These are phyloP conservation scores for Fraxinus sp. DNA, from an alignment of 305 asterid species.

Conservation along the genomic window DNA sequence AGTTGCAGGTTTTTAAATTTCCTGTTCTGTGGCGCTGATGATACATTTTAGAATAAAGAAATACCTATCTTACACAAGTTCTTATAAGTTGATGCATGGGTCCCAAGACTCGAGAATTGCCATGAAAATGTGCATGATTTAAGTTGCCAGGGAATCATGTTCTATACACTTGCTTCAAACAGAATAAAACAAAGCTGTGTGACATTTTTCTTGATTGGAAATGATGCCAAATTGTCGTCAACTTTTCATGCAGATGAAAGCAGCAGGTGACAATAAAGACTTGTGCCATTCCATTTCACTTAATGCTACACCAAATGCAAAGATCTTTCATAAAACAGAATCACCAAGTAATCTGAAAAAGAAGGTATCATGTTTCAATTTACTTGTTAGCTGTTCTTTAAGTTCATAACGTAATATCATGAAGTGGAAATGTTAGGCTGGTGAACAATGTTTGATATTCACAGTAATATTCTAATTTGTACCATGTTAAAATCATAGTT, in stretches of 20 bases:
- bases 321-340: conserved; percentile 28
- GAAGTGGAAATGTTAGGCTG: background rate
- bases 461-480: background rate
- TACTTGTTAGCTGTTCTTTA: background rate
- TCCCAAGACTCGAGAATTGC: background rate
- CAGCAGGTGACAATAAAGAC: conserved; percentile 35
- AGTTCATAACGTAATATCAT: background rate
- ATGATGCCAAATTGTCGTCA: background rate
- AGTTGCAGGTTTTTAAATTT: conserved; percentile 46
- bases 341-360: conserved; percentile 32
- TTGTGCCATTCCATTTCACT: conserved; percentile 23
- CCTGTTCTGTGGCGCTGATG: conserved; percentile 3
- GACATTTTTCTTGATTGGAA: conserved; percentile 12
- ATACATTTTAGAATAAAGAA: conserved; percentile 2
- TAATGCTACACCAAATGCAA: conserved; percentile 33
- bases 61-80: background rate
- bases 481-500: background rate
- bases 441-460: background rate
- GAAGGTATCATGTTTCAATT: conserved; percentile 44
- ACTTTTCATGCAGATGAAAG: conserved; percentile 45
- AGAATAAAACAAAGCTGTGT: background rate
- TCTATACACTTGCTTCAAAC: background rate
- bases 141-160: background rate
- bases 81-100: conserved; percentile 2
- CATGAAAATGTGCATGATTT: background rate